Percentiles rank a stretch among this genome's conserved stretches.
Conservation (phyloP, 2,329 filamentous ascomycete genomes). For the Aureobasidium pullulans region DNA sequence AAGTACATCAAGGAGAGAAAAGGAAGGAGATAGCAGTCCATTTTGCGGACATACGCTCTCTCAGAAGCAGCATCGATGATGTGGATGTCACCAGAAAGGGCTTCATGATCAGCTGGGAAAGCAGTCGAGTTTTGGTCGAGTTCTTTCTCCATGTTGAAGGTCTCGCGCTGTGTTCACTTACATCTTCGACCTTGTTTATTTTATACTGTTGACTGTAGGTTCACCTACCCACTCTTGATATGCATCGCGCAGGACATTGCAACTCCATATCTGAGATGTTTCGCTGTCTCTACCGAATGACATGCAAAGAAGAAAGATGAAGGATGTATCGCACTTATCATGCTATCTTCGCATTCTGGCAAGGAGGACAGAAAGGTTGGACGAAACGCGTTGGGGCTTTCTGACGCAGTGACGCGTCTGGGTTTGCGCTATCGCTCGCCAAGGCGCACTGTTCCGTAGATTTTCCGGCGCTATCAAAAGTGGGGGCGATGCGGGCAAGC, state of each 20-base stretch:
- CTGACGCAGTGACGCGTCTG: neutral
- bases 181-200: neutral
- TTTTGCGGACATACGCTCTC: neutral
- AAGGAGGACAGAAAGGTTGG: neutral
- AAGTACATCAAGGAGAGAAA: constrained; percentile 1
- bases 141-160: neutral
- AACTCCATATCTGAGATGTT: neutral
- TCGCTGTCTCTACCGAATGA: neutral
- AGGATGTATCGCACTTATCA: neutral
- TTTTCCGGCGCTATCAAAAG: neutral
- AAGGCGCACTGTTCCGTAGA: neutral
- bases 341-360: neutral
- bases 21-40: neutral
- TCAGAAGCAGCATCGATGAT: neutral
- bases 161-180: neutral
- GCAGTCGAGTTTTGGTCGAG: neutral
- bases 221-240: neutral
- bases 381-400: neutral
- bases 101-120: neutral
- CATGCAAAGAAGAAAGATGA: too few relatives aligned
- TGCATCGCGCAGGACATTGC: neutral
- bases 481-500: neutral
- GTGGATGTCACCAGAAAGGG: neutral
- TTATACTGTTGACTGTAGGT: neutral
- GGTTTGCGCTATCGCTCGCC: neutral